Conservation (phyloP, 2,329 filamentous ascomycete species). For the Colletotrichum caudatum region DNA sequence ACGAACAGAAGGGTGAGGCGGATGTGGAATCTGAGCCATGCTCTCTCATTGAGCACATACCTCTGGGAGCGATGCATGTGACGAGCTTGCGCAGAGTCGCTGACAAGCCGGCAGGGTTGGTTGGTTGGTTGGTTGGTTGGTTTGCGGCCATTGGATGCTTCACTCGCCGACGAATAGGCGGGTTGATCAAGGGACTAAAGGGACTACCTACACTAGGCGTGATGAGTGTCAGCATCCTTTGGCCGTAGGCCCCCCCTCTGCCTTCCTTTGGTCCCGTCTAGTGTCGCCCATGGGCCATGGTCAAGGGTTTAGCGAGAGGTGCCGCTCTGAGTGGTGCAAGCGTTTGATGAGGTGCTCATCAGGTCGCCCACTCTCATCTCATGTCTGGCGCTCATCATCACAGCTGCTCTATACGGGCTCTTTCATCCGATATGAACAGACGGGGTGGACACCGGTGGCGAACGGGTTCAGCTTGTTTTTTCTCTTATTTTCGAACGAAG, state of each 20-base stretch:
- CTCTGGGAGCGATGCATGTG: slow-evolving; percentile 21
- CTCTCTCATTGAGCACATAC: neutral
- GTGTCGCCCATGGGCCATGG: neutral
- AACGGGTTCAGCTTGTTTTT: slow-evolving; percentile 3
- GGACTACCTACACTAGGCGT: neutral
- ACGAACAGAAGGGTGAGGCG: slow-evolving; percentile 14
- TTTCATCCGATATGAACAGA: slow-evolving; percentile 18
- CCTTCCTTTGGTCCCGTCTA: neutral
- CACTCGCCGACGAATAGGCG: slow-evolving; percentile 25
- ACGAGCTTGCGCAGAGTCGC: slow-evolving; percentile 14
- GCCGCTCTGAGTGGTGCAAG: slow-evolving; percentile 6
- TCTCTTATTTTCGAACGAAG: neutral
- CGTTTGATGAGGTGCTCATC: slow-evolving; percentile 30
- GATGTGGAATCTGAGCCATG: neutral
- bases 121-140: slow-evolving; percentile 7
- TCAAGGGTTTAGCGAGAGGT: neutral
- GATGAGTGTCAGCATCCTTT: slow-evolving; percentile 31
- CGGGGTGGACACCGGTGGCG: neutral
- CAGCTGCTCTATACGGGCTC: slow-evolving; percentile 14
- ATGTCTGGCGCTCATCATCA: slow-evolving; percentile 9
- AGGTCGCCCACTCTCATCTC: slow-evolving; percentile 27
- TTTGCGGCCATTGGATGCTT: neutral
- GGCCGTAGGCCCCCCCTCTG: neutral
- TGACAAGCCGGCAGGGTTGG: slow-evolving; percentile 1
- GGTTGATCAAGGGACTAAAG: neutral